Evolutionary conservation across 768 basidiomycete species (phyloP).

Genomic region (Hygrophorus russula): DNA sequence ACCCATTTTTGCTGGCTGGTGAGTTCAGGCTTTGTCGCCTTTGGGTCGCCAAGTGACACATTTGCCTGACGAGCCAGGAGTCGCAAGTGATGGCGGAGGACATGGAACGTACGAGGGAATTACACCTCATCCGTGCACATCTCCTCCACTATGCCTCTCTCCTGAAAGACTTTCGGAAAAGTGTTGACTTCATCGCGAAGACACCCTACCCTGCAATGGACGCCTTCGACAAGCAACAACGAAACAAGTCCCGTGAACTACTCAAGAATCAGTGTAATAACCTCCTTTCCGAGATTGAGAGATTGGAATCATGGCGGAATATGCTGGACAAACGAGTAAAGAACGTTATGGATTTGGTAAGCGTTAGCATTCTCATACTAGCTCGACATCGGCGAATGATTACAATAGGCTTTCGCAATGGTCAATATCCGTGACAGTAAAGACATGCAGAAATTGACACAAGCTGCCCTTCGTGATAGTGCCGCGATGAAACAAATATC

Average conservation of each 20-base stretch:
- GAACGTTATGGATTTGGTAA: constrained; percentile 40
- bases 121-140: constrained; percentile 48
- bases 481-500: constrained; percentile 45
- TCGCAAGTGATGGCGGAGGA: constrained; percentile 29
- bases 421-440: constrained; percentile 21
- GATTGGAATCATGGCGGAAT: constrained; percentile 28
- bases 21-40: constrained; percentile 9
- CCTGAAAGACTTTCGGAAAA: constrained; percentile 40
- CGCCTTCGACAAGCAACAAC: constrained; percentile 8
- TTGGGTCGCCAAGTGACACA: not conserved
- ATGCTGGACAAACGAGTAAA: constrained; percentile 35
- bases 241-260: constrained; percentile 12
- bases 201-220: constrained; percentile 39
- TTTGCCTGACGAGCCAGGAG: constrained; percentile 24
- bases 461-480: no score
- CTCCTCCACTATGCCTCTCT: constrained; percentile 44
- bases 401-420: no score
- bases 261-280: constrained; percentile 35
- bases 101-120: constrained; percentile 35
- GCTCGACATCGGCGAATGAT: constrained; percentile 19
- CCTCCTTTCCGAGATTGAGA: constrained; percentile 36
- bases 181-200: constrained; percentile 35
- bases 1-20: constrained; percentile 37
- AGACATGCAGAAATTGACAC: constrained; percentile 27
- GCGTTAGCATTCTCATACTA: constrained; percentile 8